Base-by-base conservation (phyloP, 345 rosid species). In the Hibiscus tridactylites region DNA sequence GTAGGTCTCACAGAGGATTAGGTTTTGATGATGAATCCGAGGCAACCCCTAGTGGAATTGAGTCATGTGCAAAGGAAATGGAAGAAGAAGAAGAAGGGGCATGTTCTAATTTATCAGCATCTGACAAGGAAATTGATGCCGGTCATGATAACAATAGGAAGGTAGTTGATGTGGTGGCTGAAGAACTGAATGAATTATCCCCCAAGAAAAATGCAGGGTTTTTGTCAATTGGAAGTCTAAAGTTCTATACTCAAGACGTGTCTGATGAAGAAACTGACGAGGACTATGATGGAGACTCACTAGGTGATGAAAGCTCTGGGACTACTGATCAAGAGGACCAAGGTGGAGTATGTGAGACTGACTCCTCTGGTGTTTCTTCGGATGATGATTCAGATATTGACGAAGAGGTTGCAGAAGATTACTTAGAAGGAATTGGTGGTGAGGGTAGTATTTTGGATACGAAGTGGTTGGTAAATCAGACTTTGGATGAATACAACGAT, bases 371-470 rank as follows among this genome's bases (percentile, higher is more conserved):
- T 24, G 74, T 75, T 57, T 63, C 59, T 52, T 87, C 77, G 60
- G 89, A 80, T 47, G 81, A 83, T 84, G 85, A 81, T 72, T 81
- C 83, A 0, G 94, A 85, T 68, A 80, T 95, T 71, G 94, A 89
- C 78, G 96, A 90, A 19, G 94, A 83, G 17, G 88, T 92, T 79
- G 98, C 88, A 9, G 80, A 82, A 76, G 99, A 92, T 85, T 95
- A 92, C 82, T 64, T 89, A 68, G 90, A 90, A 81, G 98, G 99
- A 73, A 83, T 95, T 74, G 97, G 98, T 69, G 98, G 96, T 53
- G 84, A 83, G 7, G 80, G 73, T 72, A 80, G 66, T 67, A 74
- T 89, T 70, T 61, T 88, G 73, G 85, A 87, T 78, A 83, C 88
- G 57, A 88, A 83, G 54, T 85, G 87, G 87, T 77, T 92, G 85